phyloP scores from a whole-genome alignment of 148 eudicot species.

The Camellia sinensis region DNA sequence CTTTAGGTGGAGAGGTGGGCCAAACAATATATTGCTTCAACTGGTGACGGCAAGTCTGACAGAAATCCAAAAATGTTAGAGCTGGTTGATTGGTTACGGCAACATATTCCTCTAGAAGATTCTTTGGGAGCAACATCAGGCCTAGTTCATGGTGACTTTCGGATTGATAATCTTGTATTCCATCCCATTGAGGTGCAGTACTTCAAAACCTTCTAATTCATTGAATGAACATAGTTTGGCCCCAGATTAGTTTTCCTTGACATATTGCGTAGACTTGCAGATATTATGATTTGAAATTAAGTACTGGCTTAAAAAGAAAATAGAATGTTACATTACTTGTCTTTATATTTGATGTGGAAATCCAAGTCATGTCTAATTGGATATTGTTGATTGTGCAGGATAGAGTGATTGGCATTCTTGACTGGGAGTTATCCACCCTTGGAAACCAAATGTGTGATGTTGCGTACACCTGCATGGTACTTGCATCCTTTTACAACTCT shows the following conservation, averaged over 20 bases:
- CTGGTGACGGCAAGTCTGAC: slow-evolving; percentile 68
- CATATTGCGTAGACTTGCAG: neutral
- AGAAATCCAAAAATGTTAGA: slow-evolving; percentile 84
- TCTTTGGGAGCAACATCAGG: slow-evolving; percentile 70
- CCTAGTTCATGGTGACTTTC: slow-evolving; percentile 95
- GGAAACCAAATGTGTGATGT: slow-evolving; percentile 99
- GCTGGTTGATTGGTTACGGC: slow-evolving; percentile 67
- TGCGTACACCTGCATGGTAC: slow-evolving; percentile 93
- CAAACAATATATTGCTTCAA: slow-evolving; percentile 77
- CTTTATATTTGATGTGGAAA: neutral
- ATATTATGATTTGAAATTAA: neutral
- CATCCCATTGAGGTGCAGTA: slow-evolving; percentile 79
- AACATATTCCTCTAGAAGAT: slow-evolving; percentile 76
- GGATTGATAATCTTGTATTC: slow-evolving; percentile 93
- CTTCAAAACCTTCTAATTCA: neutral
- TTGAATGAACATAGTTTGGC: neutral
- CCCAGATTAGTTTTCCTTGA: slow-evolving; percentile 5
- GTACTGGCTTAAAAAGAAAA: neutral
- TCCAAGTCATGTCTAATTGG: neutral
- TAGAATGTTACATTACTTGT: neutral
- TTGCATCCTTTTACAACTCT: slow-evolving; percentile 13
- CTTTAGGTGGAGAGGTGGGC: slow-evolving; percentile 91
- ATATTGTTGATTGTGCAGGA: slow-evolving; percentile 52
- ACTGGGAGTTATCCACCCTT: slow-evolving; percentile 96
- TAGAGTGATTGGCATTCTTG: slow-evolving; percentile 90